A percentile compares a stretch with the other conserved stretches of the same genome.
Evolutionary conservation across 2,329 filamentous ascomycete species (phyloP).

Genomic region (Ceratocystis lukuohia): DNA sequence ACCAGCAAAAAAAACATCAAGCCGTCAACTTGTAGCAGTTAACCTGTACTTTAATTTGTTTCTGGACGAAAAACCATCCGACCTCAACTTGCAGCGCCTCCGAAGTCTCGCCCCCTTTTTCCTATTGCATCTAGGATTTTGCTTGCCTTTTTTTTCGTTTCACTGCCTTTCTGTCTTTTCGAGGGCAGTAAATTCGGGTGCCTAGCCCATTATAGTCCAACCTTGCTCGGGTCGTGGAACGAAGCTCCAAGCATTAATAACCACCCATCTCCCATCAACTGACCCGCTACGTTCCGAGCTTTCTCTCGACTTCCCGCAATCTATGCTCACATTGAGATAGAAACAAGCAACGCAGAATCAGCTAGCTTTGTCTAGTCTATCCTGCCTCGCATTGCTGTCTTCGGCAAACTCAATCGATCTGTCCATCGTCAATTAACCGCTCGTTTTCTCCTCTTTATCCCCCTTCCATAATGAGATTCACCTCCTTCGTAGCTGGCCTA

Average conservation of each 20-base stretch:
- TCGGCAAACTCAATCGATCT: neutral
- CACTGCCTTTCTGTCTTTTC: neutral
- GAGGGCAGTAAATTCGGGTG: neutral
- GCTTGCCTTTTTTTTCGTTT: neutral
- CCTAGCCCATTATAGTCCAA: conserved; percentile 2
- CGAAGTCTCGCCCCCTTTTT: neutral
- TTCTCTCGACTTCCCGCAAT: neutral
- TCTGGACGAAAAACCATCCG: conserved; percentile 1
- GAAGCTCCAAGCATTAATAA: neutral
- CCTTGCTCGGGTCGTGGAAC: neutral
- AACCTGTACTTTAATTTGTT: neutral
- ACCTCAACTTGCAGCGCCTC: neutral
- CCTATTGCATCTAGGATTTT: neutral
- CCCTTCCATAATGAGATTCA: conserved; percentile 30
- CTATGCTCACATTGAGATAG: neutral
- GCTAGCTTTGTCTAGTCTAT: neutral
- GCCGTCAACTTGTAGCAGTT: neutral
- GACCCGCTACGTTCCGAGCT: neutral
- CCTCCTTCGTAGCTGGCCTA: conserved; percentile 32
- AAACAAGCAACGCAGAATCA: neutral
- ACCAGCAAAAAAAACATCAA: neutral
- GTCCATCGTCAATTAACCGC: neutral
- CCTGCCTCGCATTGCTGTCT: neutral
- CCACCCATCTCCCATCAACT: conserved; percentile 3
- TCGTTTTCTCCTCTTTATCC: neutral